Base-by-base conservation (phyloP, 2,329 filamentous ascomycete species). In the Exophiala spinifera region DNA sequence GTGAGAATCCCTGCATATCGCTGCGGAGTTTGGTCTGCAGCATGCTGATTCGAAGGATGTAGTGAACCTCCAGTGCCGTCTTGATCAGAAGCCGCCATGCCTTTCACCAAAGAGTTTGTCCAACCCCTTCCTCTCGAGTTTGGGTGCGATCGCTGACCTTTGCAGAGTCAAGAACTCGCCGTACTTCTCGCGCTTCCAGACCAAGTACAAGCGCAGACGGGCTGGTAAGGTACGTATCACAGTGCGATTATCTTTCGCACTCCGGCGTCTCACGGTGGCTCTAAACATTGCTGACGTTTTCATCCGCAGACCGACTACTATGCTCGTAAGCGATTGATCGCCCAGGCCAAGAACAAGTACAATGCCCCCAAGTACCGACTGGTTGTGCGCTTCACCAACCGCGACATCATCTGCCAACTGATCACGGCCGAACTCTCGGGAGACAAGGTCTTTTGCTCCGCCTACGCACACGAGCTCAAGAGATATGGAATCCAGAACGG, bases 301-400 rank as follows among this genome's bases (percentile, higher is more conserved):
- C 15, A 43, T 14, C 17, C 23, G 40, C 45, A 99, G 89, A 99
- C 94, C 82, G 94, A 99, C 78, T 99, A 99, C 90, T 97, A 96
- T 79, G 94, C 94, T 75, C 92, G 94, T 78, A 97, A 97, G 89
- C 88, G 94, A 74, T 85, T 99, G 78, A 94, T 97, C 84, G 91
- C 90, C 82, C 94, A 99, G 85, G 94, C 94, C 81, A 99, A 97
- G 90, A 99, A 99, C 90, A 99, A 99, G 88, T 99, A 97, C 88
- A 95, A 95, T 81, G 88, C 94, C 64, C 94, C 94, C 79, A 99
- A 99, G 86, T 97, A 99, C 88, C 89, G 94, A 74, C 88, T 99
- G 73, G 94, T 99, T 67, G 90, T 99, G 75, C 94, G 94, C 77
- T 96, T 95, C 88, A 95, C 90, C 84, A 95, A 97, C 88, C 90